These are phyloP conservation scores for Cardamine resedifolia DNA, from an alignment of 345 rosid species.

Conservation along the genomic window DNA sequence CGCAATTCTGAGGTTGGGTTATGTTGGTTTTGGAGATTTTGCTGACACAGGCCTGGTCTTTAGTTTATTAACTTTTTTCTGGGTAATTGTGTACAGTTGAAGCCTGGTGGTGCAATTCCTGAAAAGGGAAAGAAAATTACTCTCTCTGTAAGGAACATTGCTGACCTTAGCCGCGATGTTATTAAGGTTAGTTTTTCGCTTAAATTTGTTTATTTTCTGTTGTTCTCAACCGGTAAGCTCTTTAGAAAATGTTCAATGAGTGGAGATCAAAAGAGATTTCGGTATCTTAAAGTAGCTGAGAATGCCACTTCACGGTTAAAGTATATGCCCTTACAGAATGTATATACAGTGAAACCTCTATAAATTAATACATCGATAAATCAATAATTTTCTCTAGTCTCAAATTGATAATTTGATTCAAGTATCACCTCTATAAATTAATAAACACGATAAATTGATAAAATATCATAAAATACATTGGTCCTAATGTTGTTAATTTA, in stretches of 20 bases:
- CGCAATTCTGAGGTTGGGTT: slow-evolving; percentile 92
- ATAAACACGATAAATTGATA: too few relatives aligned
- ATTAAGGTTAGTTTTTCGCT: slow-evolving; percentile 61
- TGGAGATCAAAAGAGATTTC: background rate
- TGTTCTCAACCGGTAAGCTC: background rate
- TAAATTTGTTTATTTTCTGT: background rate
- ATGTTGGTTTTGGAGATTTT: slow-evolving; percentile 12
- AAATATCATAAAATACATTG: too few relatives aligned
- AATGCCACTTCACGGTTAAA: background rate
- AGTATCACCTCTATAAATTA: too few relatives aligned
- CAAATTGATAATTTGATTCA: too few relatives aligned
- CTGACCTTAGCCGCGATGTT: slow-evolving; percentile 87
- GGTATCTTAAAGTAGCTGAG: background rate
- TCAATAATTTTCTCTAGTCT: too few relatives aligned
- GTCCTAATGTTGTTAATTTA: too few relatives aligned
- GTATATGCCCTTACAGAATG: too few relatives aligned
- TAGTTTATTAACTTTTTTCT: slow-evolving; percentile 5
- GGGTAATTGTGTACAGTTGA: slow-evolving; percentile 55
- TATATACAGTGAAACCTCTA: too few relatives aligned
- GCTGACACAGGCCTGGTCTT: slow-evolving; percentile 4
- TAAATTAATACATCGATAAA: too few relatives aligned
- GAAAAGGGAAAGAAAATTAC: slow-evolving; percentile 77
- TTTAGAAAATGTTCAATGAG: background rate
- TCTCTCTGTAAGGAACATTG: slow-evolving; percentile 51
- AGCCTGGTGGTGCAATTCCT: slow-evolving; percentile 88